phyloP scores from a whole-genome alignment of 495 filamentous ascomycete species.

The Lasiosphaeris hirsuta region DNA sequence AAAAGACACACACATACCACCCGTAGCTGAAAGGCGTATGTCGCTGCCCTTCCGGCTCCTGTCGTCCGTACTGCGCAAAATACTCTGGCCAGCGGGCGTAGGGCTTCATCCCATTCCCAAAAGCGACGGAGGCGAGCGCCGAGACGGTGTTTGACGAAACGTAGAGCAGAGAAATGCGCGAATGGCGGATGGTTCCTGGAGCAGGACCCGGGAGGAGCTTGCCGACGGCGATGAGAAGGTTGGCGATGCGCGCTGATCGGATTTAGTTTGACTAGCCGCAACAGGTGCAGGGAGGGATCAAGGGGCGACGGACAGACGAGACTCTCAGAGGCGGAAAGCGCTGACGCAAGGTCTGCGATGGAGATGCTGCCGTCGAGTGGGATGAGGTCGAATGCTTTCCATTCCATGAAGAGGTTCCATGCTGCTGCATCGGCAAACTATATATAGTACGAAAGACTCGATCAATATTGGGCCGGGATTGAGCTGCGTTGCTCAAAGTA shows the following conservation, averaged over 20 bases:
- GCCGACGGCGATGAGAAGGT: slow-evolving; percentile 19
- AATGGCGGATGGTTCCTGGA: slow-evolving; percentile 20
- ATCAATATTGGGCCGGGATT: background rate
- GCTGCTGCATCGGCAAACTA: slow-evolving; percentile 23
- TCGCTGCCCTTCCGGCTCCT: slow-evolving; percentile 15
- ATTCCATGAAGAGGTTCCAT: slow-evolving; percentile 29
- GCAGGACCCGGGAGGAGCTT: slow-evolving; percentile 12
- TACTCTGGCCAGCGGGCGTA: slow-evolving; percentile 27
- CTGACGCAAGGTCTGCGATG: slow-evolving; percentile 21
- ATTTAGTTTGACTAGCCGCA: background rate
- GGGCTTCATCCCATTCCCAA: slow-evolving; percentile 29
- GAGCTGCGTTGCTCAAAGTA: background rate
- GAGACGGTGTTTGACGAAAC: slow-evolving; percentile 12
- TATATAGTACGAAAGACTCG: background rate
- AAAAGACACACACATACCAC: slow-evolving; percentile 1
- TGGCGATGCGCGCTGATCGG: slow-evolving; percentile 19
- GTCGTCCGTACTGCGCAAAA: slow-evolving; percentile 22
- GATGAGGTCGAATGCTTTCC: slow-evolving; percentile 34
- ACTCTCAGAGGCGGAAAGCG: slow-evolving; percentile 22
- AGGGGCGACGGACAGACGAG: slow-evolving; percentile 20
- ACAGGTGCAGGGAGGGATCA: background rate
- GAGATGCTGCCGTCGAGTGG: slow-evolving; percentile 27
- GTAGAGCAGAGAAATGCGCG: slow-evolving; percentile 26
- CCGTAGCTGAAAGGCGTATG: slow-evolving; percentile 26
- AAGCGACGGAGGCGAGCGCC: slow-evolving; percentile 17